Conservation (phyloP, 805 yeast genomes). For the Priceomyces fermenticarens region DNA sequence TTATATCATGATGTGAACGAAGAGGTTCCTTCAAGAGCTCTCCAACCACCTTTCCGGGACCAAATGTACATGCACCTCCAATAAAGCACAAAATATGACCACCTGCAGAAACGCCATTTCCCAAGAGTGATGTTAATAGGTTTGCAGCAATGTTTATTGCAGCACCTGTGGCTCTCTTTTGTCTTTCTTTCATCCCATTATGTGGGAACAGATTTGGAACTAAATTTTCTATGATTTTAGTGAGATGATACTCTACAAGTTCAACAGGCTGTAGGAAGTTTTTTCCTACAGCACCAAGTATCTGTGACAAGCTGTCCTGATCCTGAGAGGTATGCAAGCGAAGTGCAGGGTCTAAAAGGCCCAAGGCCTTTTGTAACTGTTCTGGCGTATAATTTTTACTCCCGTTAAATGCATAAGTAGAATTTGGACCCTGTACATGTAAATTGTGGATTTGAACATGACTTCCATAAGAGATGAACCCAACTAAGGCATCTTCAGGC, state of each 20-base stretch:
- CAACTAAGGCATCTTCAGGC: slow-evolving; percentile 55
- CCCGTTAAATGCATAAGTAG: slow-evolving; percentile 51
- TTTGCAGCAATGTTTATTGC: slow-evolving; percentile 50
- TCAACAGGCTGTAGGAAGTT: slow-evolving; percentile 48
- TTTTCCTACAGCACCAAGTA: slow-evolving; percentile 12
- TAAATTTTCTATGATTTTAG: slow-evolving; percentile 47
- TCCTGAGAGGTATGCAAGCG: slow-evolving; percentile 5
- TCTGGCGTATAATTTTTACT: slow-evolving; percentile 46
- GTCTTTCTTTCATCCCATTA: slow-evolving; percentile 40
- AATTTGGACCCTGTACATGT: slow-evolving; percentile 24
- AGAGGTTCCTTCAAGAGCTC: slow-evolving; percentile 57
- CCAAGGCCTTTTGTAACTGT: slow-evolving; percentile 45
- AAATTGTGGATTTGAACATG: slow-evolving; percentile 58
- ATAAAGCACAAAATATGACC: slow-evolving; percentile 53
- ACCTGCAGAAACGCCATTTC: slow-evolving; percentile 45
- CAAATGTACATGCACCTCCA: slow-evolving; percentile 65
- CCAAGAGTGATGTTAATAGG: slow-evolving; percentile 35
- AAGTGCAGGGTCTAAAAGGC: slow-evolving; percentile 34
- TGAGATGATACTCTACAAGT: slow-evolving; percentile 49
- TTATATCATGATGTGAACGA: slow-evolving; percentile 63
- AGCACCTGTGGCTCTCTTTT: slow-evolving; percentile 55
- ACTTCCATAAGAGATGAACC: slow-evolving; percentile 58
- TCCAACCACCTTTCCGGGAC: slow-evolving; percentile 62
- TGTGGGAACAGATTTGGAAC: slow-evolving; percentile 49
- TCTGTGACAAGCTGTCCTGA: slow-evolving; percentile 5